Conservation (phyloP, 768 basidiomycete species). For the Termitomyces bulborhizus region DNA sequence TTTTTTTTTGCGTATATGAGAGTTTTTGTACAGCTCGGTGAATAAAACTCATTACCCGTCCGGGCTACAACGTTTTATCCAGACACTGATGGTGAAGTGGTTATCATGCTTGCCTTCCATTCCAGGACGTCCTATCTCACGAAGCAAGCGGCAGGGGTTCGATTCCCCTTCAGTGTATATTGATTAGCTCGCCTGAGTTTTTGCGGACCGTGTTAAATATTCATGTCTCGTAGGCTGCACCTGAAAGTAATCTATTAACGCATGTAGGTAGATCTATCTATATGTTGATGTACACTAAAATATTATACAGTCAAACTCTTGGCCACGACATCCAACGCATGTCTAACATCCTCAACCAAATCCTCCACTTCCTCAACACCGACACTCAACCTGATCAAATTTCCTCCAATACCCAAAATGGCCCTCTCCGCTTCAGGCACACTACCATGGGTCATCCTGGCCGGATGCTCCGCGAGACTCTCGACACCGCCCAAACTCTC, state of each 20-base stretch:
- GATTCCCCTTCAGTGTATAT: slow-evolving; percentile 40
- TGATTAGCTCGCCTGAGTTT: too few species aligned
- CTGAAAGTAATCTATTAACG: too few species aligned
- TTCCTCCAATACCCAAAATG: slow-evolving; percentile 69
- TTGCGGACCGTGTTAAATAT: too few species aligned
- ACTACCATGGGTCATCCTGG: slow-evolving; percentile 83
- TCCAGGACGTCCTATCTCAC: too few species aligned
- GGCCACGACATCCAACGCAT: slow-evolving; percentile 42
- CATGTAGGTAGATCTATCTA: too few species aligned
- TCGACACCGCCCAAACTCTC: slow-evolving; percentile 93
- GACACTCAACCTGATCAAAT: slow-evolving; percentile 74
- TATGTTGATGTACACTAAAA: too few species aligned
- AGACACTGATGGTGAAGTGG: slow-evolving; percentile 72
- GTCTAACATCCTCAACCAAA: slow-evolving; percentile 63
- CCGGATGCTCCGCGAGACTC: slow-evolving; percentile 82
- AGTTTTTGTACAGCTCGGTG: too few species aligned
- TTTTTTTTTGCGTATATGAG: too few species aligned
- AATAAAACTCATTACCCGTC: too few species aligned
- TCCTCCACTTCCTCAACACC: slow-evolving; percentile 89
- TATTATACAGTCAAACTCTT: too few species aligned
- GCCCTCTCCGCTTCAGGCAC: slow-evolving; percentile 65
- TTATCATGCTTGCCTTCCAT: slow-evolving; percentile 92
- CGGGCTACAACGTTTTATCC: too few species aligned
- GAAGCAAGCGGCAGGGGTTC: slow-evolving; percentile 42
- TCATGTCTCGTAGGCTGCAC: too few species aligned